These are phyloP conservation scores for Aphanomyces euteiches DNA, from an alignment of 352 stramenopile genomes.

Conservation along the genomic window DNA sequence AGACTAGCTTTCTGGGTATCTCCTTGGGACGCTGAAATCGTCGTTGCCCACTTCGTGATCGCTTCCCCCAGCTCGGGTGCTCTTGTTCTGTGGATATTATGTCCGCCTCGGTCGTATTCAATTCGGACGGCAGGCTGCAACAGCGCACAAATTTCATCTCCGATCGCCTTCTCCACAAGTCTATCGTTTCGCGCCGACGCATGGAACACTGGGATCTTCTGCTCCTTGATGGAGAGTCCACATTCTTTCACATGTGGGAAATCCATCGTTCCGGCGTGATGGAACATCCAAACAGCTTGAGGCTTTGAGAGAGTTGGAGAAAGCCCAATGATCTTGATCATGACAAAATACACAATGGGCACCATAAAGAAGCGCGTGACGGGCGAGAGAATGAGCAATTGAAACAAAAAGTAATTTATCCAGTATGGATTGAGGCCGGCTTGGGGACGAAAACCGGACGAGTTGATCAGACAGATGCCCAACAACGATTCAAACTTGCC, in stretches of 20 bases:
- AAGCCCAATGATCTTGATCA: neutral
- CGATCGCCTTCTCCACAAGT: constrained; percentile 15
- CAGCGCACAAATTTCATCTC: constrained; percentile 1
- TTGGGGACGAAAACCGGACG: neutral
- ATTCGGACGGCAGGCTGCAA: neutral
- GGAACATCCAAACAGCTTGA: neutral
- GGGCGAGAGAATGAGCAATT: neutral
- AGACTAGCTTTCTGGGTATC: too few relatives aligned
- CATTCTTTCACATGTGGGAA: neutral
- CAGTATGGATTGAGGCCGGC: neutral
- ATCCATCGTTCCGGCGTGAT: neutral
- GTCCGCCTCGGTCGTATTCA: constrained; percentile 3
- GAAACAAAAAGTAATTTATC: neutral
- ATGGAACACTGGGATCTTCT: neutral
- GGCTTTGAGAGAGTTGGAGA: neutral
- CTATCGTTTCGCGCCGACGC: constrained; percentile 5
- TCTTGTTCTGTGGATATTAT: constrained; percentile 24
- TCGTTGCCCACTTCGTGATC: neutral
- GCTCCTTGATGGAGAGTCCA: neutral
- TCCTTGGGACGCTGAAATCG: too few relatives aligned
- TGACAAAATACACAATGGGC: neutral
- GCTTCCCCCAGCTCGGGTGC: neutral
- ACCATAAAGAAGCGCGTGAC: neutral
- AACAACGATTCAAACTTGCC: neutral
- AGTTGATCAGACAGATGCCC: constrained; percentile 6